Conservation (phyloP, 169 alveolate genomes). For the Theileria annulata region DNA sequence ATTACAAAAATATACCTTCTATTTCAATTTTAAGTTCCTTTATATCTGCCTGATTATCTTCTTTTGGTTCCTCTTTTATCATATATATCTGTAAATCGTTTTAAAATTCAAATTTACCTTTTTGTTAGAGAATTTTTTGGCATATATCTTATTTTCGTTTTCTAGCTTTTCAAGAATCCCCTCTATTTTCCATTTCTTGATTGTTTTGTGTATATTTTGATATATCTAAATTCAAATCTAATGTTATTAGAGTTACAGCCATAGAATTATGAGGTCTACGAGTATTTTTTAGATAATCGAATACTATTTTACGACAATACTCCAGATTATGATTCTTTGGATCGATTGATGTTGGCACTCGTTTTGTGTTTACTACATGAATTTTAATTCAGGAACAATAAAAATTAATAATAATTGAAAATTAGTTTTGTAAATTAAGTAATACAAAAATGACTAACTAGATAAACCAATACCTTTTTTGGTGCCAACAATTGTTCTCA, state of each 20-base stretch:
- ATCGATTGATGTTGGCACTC: neutral
- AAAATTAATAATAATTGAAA: neutral
- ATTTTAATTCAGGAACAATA: neutral
- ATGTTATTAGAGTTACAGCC: neutral
- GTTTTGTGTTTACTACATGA: neutral
- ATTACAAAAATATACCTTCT: neutral
- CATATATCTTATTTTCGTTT: slow-evolving; percentile 1
- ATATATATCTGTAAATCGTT: neutral
- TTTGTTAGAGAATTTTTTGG: neutral
- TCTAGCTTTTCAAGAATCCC: neutral
- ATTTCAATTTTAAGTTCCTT: neutral
- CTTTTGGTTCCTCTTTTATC: neutral
- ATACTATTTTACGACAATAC: neutral
- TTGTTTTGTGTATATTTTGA: neutral
- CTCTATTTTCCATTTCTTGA: neutral
- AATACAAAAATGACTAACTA: neutral
- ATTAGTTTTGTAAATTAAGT: neutral
- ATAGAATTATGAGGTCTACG: neutral
- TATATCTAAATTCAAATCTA: neutral
- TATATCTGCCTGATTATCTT: neutral
- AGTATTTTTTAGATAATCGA: neutral
- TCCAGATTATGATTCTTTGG: neutral
- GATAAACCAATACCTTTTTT: neutral
- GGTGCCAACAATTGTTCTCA: neutral
- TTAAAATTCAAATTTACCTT: neutral